Percentiles rank a stretch among this genome's conserved stretches.
phyloP scores from a whole-genome alignment of 2,329 filamentous ascomycete genomes.

The Fusarium virguliforme region DNA sequence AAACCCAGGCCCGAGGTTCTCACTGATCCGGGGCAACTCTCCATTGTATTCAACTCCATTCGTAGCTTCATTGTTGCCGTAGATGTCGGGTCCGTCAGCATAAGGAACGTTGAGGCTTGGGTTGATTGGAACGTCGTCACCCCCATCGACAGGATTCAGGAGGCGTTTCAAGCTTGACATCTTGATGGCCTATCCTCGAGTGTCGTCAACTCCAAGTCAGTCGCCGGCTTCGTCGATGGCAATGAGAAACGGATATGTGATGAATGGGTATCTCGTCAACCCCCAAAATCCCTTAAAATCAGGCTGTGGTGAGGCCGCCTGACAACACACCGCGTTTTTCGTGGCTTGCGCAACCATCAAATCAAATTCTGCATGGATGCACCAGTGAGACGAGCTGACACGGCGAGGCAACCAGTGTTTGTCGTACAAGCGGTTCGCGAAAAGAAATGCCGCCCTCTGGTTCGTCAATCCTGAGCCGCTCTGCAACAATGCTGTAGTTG shows the following conservation, averaged over 20 bases:
- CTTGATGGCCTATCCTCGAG: background rate
- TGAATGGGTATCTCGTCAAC: background rate
- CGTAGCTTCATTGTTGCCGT: background rate
- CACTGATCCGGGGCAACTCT: background rate
- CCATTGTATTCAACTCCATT: background rate
- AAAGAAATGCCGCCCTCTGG: background rate
- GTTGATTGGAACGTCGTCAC: background rate
- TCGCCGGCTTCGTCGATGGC: no score
- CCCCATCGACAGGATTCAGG: background rate
- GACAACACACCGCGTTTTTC: slow-evolving; percentile 4
- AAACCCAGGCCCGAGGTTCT: background rate
- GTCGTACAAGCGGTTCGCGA: slow-evolving; percentile 5
- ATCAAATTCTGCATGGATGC: background rate
- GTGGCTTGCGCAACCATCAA: slow-evolving; percentile 1
- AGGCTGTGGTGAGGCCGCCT: slow-evolving; percentile 15
- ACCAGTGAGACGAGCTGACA: slow-evolving; percentile 6
- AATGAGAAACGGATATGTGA: background rate
- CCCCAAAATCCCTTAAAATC: slow-evolving; percentile 2
- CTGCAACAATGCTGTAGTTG: background rate
- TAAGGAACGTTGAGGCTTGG: background rate
- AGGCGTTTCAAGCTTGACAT: slow-evolving; percentile 5
- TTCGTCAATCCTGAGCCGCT: slow-evolving; percentile 4
- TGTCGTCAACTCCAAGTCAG: background rate
- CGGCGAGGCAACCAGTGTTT: slow-evolving; percentile 6
- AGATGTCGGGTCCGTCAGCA: background rate